Evolutionary conservation across 2,329 filamentous ascomycete species (phyloP).

Genomic region (Penicillium vulpinum): DNA sequence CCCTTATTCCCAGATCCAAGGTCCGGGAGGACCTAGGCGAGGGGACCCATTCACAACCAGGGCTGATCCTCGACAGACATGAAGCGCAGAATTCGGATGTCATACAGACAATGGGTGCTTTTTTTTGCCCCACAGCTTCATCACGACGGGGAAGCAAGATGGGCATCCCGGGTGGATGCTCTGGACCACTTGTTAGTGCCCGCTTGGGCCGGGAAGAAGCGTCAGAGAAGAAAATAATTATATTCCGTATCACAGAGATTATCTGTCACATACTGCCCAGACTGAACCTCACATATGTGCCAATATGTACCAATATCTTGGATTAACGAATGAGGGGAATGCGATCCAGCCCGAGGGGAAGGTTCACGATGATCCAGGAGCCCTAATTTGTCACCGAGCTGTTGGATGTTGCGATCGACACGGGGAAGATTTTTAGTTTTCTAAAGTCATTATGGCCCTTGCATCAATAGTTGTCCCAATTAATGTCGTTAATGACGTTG

Average conservation of each 20-base stretch:
- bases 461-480: conserved; percentile 37
- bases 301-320: background rate
- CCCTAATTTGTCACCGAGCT: conserved; percentile 40
- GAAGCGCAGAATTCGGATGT: conserved; percentile 25
- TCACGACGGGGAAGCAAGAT: conserved; percentile 23
- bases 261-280: conserved; percentile 39
- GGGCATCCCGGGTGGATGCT: conserved; percentile 19
- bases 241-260: conserved; percentile 13
- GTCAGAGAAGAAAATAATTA: conserved; percentile 10
- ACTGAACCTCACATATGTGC: conserved; percentile 14
- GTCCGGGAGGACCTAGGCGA: conserved; percentile 23
- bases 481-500: conserved; percentile 30
- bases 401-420: conserved; percentile 32
- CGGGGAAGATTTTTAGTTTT: conserved; percentile 22
- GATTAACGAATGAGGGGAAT: conserved; percentile 35
- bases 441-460: conserved; percentile 33
- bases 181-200: conserved; percentile 9
- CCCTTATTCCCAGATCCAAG: background rate
- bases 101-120: conserved; percentile 26
- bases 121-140: conserved; percentile 18
- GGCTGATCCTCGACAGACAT: conserved; percentile 22
- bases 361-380: conserved; percentile 25
- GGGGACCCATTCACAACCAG: conserved; percentile 24
- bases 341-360: conserved; percentile 22
- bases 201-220: conserved; percentile 15